Evolutionary conservation across 805 yeast genomes (phyloP).

Genomic region (Yamadazyma endophytica): DNA sequence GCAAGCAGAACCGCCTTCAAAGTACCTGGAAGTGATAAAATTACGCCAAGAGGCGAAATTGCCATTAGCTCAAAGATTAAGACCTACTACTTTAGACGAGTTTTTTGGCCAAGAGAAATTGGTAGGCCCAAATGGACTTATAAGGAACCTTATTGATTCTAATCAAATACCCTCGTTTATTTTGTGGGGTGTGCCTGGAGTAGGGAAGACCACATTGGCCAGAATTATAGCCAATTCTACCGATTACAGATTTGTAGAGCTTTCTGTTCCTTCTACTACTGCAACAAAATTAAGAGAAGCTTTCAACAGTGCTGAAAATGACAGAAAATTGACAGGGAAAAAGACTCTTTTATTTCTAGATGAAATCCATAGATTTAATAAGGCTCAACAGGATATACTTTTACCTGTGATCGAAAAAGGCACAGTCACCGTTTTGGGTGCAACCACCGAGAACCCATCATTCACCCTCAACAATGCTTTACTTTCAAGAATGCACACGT

Average conservation of each 20-base stretch:
- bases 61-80: slow-evolving; percentile 39
- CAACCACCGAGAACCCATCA: slow-evolving; percentile 63
- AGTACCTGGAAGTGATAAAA: slow-evolving; percentile 6
- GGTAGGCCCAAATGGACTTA: slow-evolving; percentile 32
- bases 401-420: slow-evolving; percentile 42
- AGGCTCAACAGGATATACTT: slow-evolving; percentile 39
- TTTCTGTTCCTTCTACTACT: slow-evolving; percentile 37
- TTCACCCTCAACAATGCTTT: slow-evolving; percentile 40
- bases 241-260: slow-evolving; percentile 30
- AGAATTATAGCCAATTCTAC: slow-evolving; percentile 33
- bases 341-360: slow-evolving; percentile 42
- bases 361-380: slow-evolving; percentile 42
- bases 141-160: slow-evolving; percentile 30
- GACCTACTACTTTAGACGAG: slow-evolving; percentile 35
- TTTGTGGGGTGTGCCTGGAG: slow-evolving; percentile 44
- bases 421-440: slow-evolving; percentile 35
- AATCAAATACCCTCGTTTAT: slow-evolving; percentile 37
- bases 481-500: slow-evolving; percentile 41
- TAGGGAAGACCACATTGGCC: slow-evolving; percentile 41
- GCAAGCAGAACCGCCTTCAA: slow-evolving; percentile 3
- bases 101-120: slow-evolving; percentile 40
- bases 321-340: slow-evolving; percentile 27
- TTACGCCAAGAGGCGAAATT: slow-evolving; percentile 17
- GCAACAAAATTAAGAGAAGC: slow-evolving; percentile 33
- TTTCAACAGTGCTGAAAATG: slow-evolving; percentile 34